A percentile compares a stretch with the other conserved stretches of the same genome.
These are phyloP conservation scores for Auxenochlorella protothecoides DNA, from an alignment of 139 green algal genomes.

Conservation along the genomic window DNA sequence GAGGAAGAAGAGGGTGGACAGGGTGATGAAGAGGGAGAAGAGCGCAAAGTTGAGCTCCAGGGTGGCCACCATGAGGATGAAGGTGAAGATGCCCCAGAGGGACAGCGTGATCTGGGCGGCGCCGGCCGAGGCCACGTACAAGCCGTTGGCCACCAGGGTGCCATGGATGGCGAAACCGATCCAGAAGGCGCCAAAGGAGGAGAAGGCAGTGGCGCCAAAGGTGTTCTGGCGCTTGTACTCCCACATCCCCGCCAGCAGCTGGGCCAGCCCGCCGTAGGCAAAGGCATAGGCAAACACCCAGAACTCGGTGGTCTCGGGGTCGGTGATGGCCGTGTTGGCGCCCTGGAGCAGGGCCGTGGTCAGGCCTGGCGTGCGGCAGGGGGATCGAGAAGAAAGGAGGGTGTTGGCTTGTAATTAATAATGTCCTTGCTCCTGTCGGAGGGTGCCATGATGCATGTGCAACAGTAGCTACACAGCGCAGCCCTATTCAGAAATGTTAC, in stretches of 20 bases:
- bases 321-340: conserved; percentile 19
- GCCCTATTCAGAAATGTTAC: no score
- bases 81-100: conserved; percentile 53
- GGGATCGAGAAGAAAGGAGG: background rate
- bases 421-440: no score
- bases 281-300: conserved; percentile 31
- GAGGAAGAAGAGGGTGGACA: conserved; percentile 12
- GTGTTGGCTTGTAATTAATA: background rate
- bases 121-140: background rate
- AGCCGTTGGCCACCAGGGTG: background rate
- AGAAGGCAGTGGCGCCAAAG: conserved; percentile 57
- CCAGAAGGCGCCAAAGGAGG: conserved; percentile 38
- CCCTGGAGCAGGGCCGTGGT: conserved; percentile 29
- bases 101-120: conserved; percentile 25
- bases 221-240: conserved; percentile 52
- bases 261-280: conserved; percentile 52
- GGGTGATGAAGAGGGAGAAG: conserved; percentile 9
- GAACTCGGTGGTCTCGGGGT: conserved; percentile 2
- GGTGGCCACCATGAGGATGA: conserved; percentile 18
- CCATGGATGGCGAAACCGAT: conserved; percentile 10
- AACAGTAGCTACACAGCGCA: no score
- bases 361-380: background rate
- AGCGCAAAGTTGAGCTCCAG: conserved; percentile 17
- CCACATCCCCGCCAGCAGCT: conserved; percentile 46
- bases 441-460: no score